These are phyloP conservation scores for Arthrocladium fulminans DNA, from an alignment of 2,329 filamentous ascomycete species.

Conservation along the genomic window DNA sequence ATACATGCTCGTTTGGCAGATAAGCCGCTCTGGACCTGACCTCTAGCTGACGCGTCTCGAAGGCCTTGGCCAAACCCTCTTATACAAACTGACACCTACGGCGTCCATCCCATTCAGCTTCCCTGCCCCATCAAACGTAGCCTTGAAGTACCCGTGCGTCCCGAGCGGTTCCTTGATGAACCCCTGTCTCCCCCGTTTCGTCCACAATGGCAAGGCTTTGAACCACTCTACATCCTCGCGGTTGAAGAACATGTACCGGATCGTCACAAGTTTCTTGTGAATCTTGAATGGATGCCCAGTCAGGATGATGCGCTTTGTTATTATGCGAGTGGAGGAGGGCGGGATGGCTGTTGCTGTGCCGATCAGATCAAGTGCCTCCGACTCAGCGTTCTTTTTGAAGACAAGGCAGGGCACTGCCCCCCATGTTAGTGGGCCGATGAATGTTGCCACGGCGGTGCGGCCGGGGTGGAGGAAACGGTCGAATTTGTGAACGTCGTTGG, in stretches of 20 bases:
- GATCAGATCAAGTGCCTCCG: conserved; percentile 56
- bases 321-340: conserved; percentile 63
- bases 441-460: conserved; percentile 77
- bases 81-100: conserved; percentile 81
- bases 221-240: conserved; percentile 93
- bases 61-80: conserved; percentile 70
- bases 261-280: conserved; percentile 92
- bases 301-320: conserved; percentile 88
- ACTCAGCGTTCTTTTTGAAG: conserved; percentile 52
- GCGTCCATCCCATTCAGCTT: conserved; percentile 94
- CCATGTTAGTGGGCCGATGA: conserved; percentile 87
- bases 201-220: conserved; percentile 93
- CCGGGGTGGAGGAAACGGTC: conserved; percentile 86
- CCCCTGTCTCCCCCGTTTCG: conserved; percentile 74
- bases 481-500: conserved; percentile 96
- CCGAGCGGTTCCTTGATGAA: conserved; percentile 91
- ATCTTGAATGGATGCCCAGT: conserved; percentile 98
- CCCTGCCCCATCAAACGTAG: conserved; percentile 70
- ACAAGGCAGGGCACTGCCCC: conserved; percentile 83
- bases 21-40: neutral
- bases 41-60: conserved; percentile 33
- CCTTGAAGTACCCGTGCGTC: conserved; percentile 99
- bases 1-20: too few species aligned
- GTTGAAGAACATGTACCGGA: conserved; percentile 99
- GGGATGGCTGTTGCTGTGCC: conserved; percentile 81